A percentile compares a stretch with the other conserved stretches of the same genome.
Evolutionary conservation across 345 rosid species (phyloP).

Genomic region (Lepidium africanum): DNA sequence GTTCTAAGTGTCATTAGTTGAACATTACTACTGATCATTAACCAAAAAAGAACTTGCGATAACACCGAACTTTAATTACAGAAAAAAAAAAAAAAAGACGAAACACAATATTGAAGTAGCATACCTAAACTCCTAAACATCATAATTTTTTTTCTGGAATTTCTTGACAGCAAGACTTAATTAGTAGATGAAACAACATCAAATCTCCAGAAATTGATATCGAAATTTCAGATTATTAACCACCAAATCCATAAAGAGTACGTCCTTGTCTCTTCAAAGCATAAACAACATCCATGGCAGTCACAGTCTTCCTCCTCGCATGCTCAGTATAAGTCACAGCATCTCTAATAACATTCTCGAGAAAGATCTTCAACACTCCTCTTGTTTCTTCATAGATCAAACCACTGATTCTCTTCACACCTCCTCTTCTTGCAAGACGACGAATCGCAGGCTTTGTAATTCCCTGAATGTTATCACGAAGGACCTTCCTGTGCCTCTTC

Average conservation of each 20-base stretch:
- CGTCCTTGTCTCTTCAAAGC: conserved; percentile 37
- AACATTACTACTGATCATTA: background rate
- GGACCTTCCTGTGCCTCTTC: conserved; percentile 33
- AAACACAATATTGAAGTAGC: background rate
- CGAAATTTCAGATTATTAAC: background rate
- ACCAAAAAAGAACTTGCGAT: background rate
- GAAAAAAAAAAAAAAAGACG: background rate
- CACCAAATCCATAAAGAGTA: conserved; percentile 36
- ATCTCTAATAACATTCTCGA: conserved; percentile 37
- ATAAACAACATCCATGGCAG: conserved; percentile 42
- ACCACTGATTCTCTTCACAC: conserved; percentile 34
- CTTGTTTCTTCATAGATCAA: conserved; percentile 37
- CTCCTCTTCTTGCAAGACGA: conserved; percentile 35
- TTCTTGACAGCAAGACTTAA: conserved; percentile 22
- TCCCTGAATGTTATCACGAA: conserved; percentile 34
- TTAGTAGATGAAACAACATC: background rate
- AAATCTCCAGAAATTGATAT: too few species aligned
- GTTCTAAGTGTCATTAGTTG: background rate
- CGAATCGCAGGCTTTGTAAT: conserved; percentile 39
- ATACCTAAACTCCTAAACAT: background rate
- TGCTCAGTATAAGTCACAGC: conserved; percentile 41
- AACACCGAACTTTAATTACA: background rate
- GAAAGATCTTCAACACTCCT: conserved; percentile 34
- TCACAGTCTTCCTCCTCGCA: conserved; percentile 35
- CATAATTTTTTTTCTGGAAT: background rate